Evolutionary conservation across 495 filamentous ascomycete genomes (phyloP).

Genomic region (Geopyxis carbonaria): DNA sequence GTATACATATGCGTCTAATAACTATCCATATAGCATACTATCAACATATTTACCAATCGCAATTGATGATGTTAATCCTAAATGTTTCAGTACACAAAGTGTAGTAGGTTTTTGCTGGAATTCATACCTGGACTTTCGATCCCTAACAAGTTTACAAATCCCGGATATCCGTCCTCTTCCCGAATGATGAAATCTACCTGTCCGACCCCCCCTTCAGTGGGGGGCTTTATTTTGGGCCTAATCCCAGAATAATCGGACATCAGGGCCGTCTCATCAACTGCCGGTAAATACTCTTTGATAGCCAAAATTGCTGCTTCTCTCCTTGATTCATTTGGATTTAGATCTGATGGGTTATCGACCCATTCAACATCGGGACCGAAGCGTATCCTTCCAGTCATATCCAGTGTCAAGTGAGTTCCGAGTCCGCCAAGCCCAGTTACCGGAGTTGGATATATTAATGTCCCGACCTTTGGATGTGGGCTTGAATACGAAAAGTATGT

Average conservation of each 20-base stretch:
- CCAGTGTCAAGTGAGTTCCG: conserved; percentile 85
- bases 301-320: conserved; percentile 50
- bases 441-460: conserved; percentile 75
- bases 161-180: conserved; percentile 61
- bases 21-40: conserved; percentile 44
- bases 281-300: conserved; percentile 65
- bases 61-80: conserved; percentile 58
- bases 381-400: conserved; percentile 66
- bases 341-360: conserved; percentile 42
- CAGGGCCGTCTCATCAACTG: conserved; percentile 47
- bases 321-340: conserved; percentile 36
- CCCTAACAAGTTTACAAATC: conserved; percentile 83
- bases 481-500: conserved; percentile 79
- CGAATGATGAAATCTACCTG: conserved; percentile 77
- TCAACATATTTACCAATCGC: conserved; percentile 78
- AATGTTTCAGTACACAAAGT: too few relatives aligned
- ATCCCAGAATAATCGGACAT: conserved; percentile 78
- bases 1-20: too few relatives aligned
- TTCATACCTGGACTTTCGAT: conserved; percentile 74
- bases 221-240: conserved; percentile 60
- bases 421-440: conserved; percentile 64
- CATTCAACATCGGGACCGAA: conserved; percentile 96
- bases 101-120: not conserved
- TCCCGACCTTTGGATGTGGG: conserved; percentile 46
- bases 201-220: conserved; percentile 38